Conservation (phyloP, 176 grass and related monocot species). For the Avena insularis region DNA sequence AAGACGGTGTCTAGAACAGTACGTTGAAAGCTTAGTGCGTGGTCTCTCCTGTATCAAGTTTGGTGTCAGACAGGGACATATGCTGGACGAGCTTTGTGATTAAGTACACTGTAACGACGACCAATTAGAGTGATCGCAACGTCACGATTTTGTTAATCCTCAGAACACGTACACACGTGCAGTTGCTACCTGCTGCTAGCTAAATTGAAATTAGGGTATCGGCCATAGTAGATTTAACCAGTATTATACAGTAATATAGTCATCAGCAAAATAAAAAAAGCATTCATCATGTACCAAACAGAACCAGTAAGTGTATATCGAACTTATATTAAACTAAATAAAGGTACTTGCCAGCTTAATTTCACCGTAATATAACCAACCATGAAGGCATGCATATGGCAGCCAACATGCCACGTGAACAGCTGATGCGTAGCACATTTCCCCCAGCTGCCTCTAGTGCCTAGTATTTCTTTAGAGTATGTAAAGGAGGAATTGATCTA, state of each 20-base stretch:
- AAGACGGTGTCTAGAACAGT: neutral
- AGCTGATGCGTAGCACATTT: neutral
- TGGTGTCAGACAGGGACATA: slow-evolving; percentile 34
- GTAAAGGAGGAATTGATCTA: neutral
- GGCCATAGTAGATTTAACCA: too few species aligned
- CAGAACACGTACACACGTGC: neutral
- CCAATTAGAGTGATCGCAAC: neutral
- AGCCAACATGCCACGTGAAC: neutral
- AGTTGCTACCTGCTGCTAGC: neutral
- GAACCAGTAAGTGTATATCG: neutral
- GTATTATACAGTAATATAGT: too few species aligned
- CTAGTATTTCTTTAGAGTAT: neutral
- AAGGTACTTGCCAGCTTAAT: neutral
- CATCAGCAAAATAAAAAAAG: too few species aligned
- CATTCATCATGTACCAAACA: neutral
- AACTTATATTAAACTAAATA: neutral
- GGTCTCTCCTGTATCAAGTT: slow-evolving; percentile 38
- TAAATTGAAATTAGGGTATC: too few species aligned
- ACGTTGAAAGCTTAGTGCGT: slow-evolving; percentile 18
- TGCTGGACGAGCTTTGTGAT: slow-evolving; percentile 6
- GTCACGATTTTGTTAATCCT: neutral
- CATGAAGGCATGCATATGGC: neutral
- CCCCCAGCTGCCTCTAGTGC: too few species aligned
- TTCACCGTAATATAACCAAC: neutral
- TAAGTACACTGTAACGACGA: neutral